A percentile compares a stretch with the other conserved stretches of the same genome.
These are phyloP conservation scores for Acanthamoeba lenticulata DNA, from an alignment of 208 protist genomes.

Conservation along the genomic window DNA sequence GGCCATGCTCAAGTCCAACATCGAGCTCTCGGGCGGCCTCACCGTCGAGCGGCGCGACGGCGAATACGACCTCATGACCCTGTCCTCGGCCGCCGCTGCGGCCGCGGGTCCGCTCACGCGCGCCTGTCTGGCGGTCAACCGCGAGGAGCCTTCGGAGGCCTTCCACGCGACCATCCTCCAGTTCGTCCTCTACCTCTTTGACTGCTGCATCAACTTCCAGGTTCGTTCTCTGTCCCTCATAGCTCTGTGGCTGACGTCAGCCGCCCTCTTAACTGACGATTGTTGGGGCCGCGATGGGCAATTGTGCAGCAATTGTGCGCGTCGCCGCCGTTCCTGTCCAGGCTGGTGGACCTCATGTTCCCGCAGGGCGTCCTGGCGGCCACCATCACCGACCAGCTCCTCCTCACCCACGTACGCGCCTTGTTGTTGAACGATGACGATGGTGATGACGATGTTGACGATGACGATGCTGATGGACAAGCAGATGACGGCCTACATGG, in stretches of 20 bases:
- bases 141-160: conserved; percentile 8
- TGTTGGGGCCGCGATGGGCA: neutral
- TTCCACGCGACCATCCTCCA: conserved; percentile 27
- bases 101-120: neutral
- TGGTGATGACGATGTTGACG: neutral
- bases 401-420: conserved; percentile 37
- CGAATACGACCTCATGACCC: conserved; percentile 32
- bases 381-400: neutral
- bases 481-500: conserved; percentile 34
- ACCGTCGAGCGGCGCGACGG: neutral
- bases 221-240: neutral
- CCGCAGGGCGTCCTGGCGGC: conserved; percentile 18
- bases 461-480: too few species aligned
- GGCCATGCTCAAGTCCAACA: conserved; percentile 66
- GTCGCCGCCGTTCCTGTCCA: neutral
- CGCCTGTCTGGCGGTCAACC: neutral
- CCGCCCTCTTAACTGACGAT: neutral
- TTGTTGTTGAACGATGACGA: too few species aligned
- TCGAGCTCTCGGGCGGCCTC: conserved; percentile 16
- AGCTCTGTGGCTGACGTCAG: neutral
- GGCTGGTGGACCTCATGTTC: conserved; percentile 58
- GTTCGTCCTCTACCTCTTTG: conserved; percentile 49
- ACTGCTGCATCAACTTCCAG: conserved; percentile 56
- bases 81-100: too few species aligned
- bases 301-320: conserved; percentile 41